A percentile compares a stretch with the other conserved stretches of the same genome.
Conservation (phyloP, 2,329 filamentous ascomycete species). For the Diaporthe aspalathi region DNA sequence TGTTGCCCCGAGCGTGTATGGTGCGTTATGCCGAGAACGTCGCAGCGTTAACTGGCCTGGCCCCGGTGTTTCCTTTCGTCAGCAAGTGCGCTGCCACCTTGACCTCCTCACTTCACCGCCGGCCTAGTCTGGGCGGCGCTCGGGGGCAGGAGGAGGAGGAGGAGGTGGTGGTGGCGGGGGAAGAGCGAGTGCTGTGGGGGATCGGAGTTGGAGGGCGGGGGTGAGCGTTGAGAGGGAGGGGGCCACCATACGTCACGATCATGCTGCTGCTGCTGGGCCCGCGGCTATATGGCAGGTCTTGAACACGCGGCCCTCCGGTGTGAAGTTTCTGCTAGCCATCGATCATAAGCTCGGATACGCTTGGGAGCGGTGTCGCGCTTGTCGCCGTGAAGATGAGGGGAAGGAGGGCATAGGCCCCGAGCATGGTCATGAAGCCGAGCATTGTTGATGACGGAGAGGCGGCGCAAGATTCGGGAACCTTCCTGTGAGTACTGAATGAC, state of each 20-base stretch:
- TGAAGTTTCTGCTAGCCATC: not conserved
- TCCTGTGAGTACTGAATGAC: not conserved
- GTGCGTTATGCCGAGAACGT: too few relatives aligned
- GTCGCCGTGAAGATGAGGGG: not conserved
- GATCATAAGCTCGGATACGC: not conserved
- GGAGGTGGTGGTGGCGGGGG: not conserved
- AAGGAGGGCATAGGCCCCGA: not conserved
- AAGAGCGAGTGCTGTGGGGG: not conserved
- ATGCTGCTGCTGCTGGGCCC: slow-evolving; percentile 1
- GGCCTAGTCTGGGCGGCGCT: not conserved
- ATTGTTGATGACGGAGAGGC: not conserved
- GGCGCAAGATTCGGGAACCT: not conserved
- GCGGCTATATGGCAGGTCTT: not conserved
- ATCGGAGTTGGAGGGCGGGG: not conserved
- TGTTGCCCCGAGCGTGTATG: too few relatives aligned
- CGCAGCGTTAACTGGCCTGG: not conserved
- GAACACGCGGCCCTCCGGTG: not conserved
- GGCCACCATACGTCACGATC: not conserved
- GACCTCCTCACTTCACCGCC: not conserved
- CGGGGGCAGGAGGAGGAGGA: not conserved
- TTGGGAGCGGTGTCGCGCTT: not conserved
- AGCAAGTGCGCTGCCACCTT: not conserved
- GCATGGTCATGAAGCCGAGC: not conserved
- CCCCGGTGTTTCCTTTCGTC: not conserved
- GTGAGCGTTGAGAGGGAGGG: not conserved